Base-by-base conservation (phyloP, 352 stramenopile genomes). In the Phytophthora ohioensis region DNA sequence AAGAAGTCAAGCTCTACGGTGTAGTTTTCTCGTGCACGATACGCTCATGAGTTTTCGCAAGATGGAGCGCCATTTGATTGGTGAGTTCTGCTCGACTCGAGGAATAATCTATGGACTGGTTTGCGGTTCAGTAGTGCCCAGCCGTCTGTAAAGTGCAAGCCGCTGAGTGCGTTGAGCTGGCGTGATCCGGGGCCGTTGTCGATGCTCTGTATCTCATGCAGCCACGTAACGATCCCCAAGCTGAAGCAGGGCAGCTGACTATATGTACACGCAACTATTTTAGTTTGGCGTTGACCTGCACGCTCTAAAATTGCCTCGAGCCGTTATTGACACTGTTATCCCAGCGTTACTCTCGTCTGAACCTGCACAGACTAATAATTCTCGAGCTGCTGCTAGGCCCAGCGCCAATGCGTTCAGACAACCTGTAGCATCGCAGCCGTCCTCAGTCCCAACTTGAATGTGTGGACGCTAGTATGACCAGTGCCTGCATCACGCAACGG, bases 331-430 rank as follows among this genome's bases (percentile, higher is more conserved):
- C 21, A 27, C 21, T 27, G 21, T 27, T 27, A 27, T 27, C 21
- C 41, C 34, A 21, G 45, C 34, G 43, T 64, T 57, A 55, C 51
- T 46, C 21, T 46, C 34, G 46, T 60, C 55, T 71, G 56, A 71
- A 60, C 48, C 48, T 53, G 41, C 45, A 52, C 52, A 58, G 32
- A 45, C 31, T 21, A 46, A 27, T 46, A 46, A 27, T 27, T 27
- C 21, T 27, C 21, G 21, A 27, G 21, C 21, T 27, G 41, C 41
- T 46, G 41, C 13, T 7, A 30, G 53, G 10, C 15, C 21, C 27
- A 70, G 53, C 49, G 47, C 42, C 42, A 69, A 69, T 77, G 52
- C 53, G 68, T 75, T 56, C 68, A 75, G 68, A 63, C 21, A 21
- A 21, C 27, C 67, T 31, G 55, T 41, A 51, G 34, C 49, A 71